Conservation (phyloP, 2,329 filamentous ascomycete species). For the Geosmithia flava region DNA sequence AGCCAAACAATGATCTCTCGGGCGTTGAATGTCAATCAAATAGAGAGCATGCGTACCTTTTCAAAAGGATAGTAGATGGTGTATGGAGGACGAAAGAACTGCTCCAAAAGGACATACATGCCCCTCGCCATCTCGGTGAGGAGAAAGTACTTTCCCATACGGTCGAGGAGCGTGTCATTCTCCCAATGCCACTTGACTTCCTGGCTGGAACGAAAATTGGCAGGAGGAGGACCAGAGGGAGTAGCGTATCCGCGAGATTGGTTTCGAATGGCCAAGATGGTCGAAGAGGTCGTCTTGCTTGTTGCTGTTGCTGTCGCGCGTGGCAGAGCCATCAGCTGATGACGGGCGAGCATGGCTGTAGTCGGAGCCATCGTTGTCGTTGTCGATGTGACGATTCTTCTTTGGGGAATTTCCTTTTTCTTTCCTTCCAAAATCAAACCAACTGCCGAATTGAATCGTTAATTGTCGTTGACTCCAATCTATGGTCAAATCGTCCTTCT, state of each 20-base stretch:
- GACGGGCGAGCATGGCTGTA: constrained; percentile 1
- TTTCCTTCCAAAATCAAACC: no score
- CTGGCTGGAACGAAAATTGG: constrained; percentile 66
- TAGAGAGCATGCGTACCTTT: no score
- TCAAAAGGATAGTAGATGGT: constrained; percentile 99
- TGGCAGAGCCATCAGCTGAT: constrained; percentile 1
- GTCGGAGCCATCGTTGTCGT: constrained; percentile 2
- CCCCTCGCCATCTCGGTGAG: constrained; percentile 91
- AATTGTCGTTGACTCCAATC: no score
- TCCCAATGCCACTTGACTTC: constrained; percentile 71
- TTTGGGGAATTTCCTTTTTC: no score
- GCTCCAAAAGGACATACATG: constrained; percentile 96
- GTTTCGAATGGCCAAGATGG: constrained; percentile 1
- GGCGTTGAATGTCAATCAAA: no score
- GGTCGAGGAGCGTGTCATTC: constrained; percentile 66
- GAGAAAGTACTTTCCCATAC: constrained; percentile 86
- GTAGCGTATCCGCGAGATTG: constrained; percentile 43
- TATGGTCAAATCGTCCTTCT: no score
- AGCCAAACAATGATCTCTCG: no score
- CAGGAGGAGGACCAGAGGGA: constrained; percentile 65
- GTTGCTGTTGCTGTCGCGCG: constrained; percentile 1
- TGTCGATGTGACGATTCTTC: neutral
- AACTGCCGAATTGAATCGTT: no score
- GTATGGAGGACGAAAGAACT: constrained; percentile 96
- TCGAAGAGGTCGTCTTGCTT: neutral